Evolutionary conservation across 768 basidiomycete genomes (phyloP), one percentile per base, ranked within the genome.

Genomic region (Tulasnella calospora): DNA sequence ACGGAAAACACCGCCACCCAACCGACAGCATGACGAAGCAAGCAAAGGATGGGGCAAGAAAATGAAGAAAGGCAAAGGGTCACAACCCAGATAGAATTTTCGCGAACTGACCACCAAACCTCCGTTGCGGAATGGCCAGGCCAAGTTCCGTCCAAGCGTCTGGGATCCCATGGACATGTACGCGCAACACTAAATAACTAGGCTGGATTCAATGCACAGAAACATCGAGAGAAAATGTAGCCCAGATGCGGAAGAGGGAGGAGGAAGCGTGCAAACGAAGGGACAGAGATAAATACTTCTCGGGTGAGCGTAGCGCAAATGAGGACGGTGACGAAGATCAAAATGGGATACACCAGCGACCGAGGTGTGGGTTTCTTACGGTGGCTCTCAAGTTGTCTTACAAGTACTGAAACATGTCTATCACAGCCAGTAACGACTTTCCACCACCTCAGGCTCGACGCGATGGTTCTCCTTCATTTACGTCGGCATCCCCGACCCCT

Each of bases 111-210:
- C 15, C 23, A 23, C 78, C 71, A 69, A 76, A 41, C 2, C 21
- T 33, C 19, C 21, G 19, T 13, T 76, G 21, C 21, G 73, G 44
- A 61, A 78, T 36, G 15, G n/a, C 35, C 71, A 79, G 76, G 41
- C 76, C 36, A 71, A 79, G 73, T 41, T 71, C 41, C 47, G 67
- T 3, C 77, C 77, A 12, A 73, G 84, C 1, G 84, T 89, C 2
- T 95, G 94, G 94, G 93, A 95, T 84, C 94, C 94, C 4, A 83
- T 85, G 78, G 94, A 95, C 81, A 87, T 85, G 38, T 96, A 96
- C 82, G 94, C 80, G 92, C 93, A 1, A 84, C 90, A 30, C 94
- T 94, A 1, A 95, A 95, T 79, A 94, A 96, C 81, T 94, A 95
- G 84, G 91, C 92, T 81, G 94, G 95, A 81, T 95, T 91, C 87